Base-by-base conservation (phyloP, 2,329 filamentous ascomycete species). In the Colletotrichum incanum region DNA sequence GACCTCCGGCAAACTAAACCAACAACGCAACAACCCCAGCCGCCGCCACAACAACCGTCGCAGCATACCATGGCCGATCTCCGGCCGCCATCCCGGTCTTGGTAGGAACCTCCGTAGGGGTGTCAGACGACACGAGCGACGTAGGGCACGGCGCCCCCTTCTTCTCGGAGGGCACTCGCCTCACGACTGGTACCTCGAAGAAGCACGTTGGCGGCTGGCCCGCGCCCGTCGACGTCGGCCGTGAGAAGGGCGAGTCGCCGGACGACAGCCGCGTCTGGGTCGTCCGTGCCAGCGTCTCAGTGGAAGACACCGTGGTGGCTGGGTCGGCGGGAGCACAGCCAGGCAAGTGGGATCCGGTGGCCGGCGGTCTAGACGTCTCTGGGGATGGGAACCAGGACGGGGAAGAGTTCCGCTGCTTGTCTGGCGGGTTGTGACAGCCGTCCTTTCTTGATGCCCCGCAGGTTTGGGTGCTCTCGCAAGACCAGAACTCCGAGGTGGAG, bases 401-500 rank as follows among this genome's bases (percentile, higher is more conserved):
- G 12, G 26, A 9, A 20, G 16, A 45, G 16, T 16, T 43, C 28
- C 37, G 28, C 28, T 45, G 14, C 26, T 23, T 6, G 26, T 28
- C n/a, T 4, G 18, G 16, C 23, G 34, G 26, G 47, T 20, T 31
- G 23, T 6, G 34, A 49, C 61, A 64, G 49, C 47, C 61, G 1
- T 18, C 39, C n/a, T 20, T 26, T 31, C 28, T 28, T 20, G 16
- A 8, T 8, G 37, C 16, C 23, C 61, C 61, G 61, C 61, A 64
- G 5, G 37, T 18, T 8, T n/a, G 12, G 26, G 18, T n/a, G 28
- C 34, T 28, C 20, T 23, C 23, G 39, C 61, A 64, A 18, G 56
- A 49, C 43, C 69, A 72, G 39, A 41, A 54, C n/a, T 55, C 37
- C 23, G 59, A 28, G 56, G 64, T 20, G 34, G 9, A 39, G 34